phyloP scores from a whole-genome alignment of 2,329 filamentous ascomycete species.

The Fusarium austroafricanum region DNA sequence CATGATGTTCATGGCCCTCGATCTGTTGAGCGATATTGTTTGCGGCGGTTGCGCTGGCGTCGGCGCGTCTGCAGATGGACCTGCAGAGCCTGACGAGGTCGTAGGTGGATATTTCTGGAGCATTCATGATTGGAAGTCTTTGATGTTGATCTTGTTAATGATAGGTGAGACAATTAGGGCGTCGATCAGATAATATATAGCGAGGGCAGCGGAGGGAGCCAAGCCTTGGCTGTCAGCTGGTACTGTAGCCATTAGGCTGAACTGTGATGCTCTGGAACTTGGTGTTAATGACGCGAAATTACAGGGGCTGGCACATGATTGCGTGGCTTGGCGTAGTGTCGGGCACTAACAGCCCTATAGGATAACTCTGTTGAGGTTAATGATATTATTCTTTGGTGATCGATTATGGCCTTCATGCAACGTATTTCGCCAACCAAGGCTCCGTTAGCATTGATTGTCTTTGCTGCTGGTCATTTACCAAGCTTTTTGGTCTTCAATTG shows the following conservation, averaged over 20 bases:
- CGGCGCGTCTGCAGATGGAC: neutral
- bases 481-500: rapidly evolving
- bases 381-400: neutral
- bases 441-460: neutral
- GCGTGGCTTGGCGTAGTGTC: too few relatives aligned
- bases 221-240: neutral
- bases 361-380: neutral
- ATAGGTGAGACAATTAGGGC: neutral
- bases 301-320: neutral
- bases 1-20: neutral
- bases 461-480: too few relatives aligned
- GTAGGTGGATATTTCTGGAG: neutral
- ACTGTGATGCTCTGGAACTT: too few relatives aligned
- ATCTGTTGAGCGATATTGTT: neutral
- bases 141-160: too few relatives aligned
- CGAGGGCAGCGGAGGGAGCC: neutral
- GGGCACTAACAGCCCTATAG: neutral
- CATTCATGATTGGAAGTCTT: neutral
- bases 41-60: neutral
- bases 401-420: too few relatives aligned
- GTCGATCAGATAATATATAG: neutral
- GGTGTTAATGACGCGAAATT: neutral
- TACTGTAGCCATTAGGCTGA: too few relatives aligned
- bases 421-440: too few relatives aligned
- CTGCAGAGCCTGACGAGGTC: neutral